Conservation (phyloP, 352 stramenopile genomes). For the Discostella stelligera region DNA sequence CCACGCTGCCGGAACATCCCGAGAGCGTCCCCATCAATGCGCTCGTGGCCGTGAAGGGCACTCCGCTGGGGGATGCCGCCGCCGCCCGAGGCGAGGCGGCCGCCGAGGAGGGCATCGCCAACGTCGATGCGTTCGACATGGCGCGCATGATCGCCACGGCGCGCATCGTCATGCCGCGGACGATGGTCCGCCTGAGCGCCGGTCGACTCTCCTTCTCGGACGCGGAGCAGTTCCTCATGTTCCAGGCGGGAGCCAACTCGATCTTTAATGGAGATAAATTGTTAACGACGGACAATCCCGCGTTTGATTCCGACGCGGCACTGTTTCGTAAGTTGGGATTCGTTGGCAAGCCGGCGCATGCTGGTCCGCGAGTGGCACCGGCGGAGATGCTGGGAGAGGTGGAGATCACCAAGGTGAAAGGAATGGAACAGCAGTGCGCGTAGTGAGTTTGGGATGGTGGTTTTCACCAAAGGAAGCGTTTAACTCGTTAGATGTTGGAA, state of each 20-base stretch:
- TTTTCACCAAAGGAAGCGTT: too few species aligned
- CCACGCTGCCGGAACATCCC: constrained; percentile 92
- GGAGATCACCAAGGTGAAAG: constrained; percentile 66
- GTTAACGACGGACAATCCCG: constrained; percentile 94
- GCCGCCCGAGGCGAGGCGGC: constrained; percentile 67
- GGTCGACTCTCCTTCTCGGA: constrained; percentile 95
- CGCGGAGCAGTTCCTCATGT: constrained; percentile 94
- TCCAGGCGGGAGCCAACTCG: constrained; percentile 96
- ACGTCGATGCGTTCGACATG: constrained; percentile 95
- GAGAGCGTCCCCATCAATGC: constrained; percentile 97
- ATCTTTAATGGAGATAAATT: constrained; percentile 98
- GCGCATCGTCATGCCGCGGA: constrained; percentile 95
- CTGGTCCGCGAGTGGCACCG: constrained; percentile 76
- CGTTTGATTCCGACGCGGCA: constrained; percentile 92
- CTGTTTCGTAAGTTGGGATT: constrained; percentile 95
- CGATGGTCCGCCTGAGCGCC: constrained; percentile 95
- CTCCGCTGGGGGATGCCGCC: constrained; percentile 88
- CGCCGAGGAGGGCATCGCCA: constrained; percentile 84
- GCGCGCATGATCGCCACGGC: constrained; percentile 96
- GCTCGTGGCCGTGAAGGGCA: constrained; percentile 92
- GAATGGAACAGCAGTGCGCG: constrained; percentile 31
- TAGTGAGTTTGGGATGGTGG: not conserved
- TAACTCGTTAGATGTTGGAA: too few species aligned
- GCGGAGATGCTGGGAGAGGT: constrained; percentile 61
- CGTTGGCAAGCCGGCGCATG: constrained; percentile 92